Conservation (phyloP, 352 stramenopile species). For the Pythium rishiriense region DNA sequence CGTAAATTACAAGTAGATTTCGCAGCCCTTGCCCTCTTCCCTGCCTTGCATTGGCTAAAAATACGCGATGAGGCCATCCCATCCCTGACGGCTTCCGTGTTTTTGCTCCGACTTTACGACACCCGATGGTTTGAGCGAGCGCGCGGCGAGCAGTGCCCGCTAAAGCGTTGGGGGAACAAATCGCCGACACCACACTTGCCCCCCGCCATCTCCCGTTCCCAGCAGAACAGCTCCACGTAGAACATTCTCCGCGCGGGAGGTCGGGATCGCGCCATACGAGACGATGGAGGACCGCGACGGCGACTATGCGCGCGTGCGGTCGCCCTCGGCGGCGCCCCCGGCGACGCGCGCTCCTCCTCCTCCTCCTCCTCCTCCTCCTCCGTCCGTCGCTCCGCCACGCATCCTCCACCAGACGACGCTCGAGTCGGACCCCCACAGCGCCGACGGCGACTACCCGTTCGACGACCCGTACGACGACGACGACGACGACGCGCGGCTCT, state of each 20-base stretch:
- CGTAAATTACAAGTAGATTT: conserved; percentile 17
- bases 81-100: not conserved
- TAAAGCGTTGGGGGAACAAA: not conserved
- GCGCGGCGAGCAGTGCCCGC: not conserved
- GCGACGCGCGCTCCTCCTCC: not conserved
- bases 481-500: conserved; percentile 14
- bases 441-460: conserved; percentile 9
- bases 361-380: not conserved
- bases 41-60: conserved; percentile 15
- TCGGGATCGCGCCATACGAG: too few species aligned
- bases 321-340: conserved; percentile 10
- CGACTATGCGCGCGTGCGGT: conserved; percentile 21
- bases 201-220: too few species aligned
- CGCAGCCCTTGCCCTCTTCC: conserved; percentile 3
- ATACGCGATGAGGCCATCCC: not conserved
- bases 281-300: conserved; percentile 21
- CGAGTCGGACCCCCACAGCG: conserved; percentile 17
- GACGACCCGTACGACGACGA: conserved; percentile 10
- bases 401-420: conserved; percentile 20
- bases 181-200: too few species aligned
- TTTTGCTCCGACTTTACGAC: conserved; percentile 13
- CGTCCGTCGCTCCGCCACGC: not conserved
- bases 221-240: not conserved
- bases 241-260: not conserved
- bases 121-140: not conserved